Conservation (phyloP, 2,329 filamentous ascomycete genomes). For the Lasiodiplodia citricola region DNA sequence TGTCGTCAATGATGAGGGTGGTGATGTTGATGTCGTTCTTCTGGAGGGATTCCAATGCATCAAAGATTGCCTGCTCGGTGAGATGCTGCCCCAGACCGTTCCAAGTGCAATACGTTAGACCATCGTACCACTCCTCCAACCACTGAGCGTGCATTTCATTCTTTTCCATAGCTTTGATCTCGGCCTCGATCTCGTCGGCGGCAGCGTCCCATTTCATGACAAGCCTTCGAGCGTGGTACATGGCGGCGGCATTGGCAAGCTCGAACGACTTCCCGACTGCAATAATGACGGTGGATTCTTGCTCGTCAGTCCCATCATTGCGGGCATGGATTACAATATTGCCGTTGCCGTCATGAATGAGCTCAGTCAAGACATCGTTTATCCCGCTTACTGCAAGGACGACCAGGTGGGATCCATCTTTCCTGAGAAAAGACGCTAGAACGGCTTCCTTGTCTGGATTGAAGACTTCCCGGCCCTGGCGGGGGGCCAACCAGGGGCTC, state of each 20-base stretch:
- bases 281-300: conserved; percentile 68
- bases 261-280: conserved; percentile 77
- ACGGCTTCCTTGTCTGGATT: conserved; percentile 77
- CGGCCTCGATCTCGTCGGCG: conserved; percentile 51
- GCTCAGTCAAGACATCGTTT: conserved; percentile 70
- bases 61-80: conserved; percentile 78
- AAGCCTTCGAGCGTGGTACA: conserved; percentile 83
- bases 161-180: conserved; percentile 54
- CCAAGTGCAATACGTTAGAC: conserved; percentile 95
- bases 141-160: conserved; percentile 65
- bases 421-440: conserved; percentile 75
- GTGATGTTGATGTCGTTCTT: conserved; percentile 75
- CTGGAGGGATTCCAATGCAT: conserved; percentile 74
- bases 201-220: conserved; percentile 54
- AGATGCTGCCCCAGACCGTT: conserved; percentile 86
- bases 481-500: conserved; percentile 86
- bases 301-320: conserved; percentile 68
- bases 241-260: conserved; percentile 75
- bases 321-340: conserved; percentile 71
- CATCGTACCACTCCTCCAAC: conserved; percentile 90
- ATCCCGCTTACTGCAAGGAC: conserved; percentile 79
- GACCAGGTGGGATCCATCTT: conserved; percentile 75
- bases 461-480: conserved; percentile 74
- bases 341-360: conserved; percentile 69
- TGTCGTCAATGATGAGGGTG: conserved; percentile 94